phyloP scores from a whole-genome alignment of 257 asterid species.

The Cruciata laevipes region DNA sequence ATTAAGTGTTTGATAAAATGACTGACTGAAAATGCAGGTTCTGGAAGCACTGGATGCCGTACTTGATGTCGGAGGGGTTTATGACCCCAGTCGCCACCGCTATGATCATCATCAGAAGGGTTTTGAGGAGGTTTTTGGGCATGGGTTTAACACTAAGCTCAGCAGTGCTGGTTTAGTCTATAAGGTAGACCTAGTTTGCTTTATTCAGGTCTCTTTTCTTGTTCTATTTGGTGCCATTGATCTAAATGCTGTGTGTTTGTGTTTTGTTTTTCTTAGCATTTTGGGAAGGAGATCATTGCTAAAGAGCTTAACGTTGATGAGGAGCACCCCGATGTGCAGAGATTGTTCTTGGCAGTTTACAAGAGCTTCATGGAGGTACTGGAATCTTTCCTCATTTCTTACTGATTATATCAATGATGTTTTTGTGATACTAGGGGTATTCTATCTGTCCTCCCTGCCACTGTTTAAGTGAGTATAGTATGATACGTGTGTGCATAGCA shows the following conservation, averaged over 20 bases:
- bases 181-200: conserved; percentile 39
- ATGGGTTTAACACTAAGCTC: conserved; percentile 78
- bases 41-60: conserved; percentile 81
- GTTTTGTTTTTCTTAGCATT: conserved; percentile 45
- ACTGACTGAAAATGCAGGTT: conserved; percentile 30
- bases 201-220: neutral
- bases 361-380: conserved; percentile 93
- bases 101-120: conserved; percentile 93
- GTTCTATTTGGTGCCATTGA: neutral
- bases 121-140: conserved; percentile 74
- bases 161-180: conserved; percentile 96
- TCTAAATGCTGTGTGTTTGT: neutral
- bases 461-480: neutral
- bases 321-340: conserved; percentile 71
- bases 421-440: neutral
- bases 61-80: conserved; percentile 88
- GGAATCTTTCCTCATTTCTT: neutral
- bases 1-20: conserved; percentile 53
- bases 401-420: neutral
- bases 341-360: conserved; percentile 66
- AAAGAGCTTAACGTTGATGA: conserved; percentile 74
- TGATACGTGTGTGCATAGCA: neutral
- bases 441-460: neutral
- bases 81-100: conserved; percentile 58
- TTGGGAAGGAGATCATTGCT: conserved; percentile 83